Base-by-base conservation (phyloP, 768 basidiomycete genomes). In the Phylloporus rhodoxanthus region DNA sequence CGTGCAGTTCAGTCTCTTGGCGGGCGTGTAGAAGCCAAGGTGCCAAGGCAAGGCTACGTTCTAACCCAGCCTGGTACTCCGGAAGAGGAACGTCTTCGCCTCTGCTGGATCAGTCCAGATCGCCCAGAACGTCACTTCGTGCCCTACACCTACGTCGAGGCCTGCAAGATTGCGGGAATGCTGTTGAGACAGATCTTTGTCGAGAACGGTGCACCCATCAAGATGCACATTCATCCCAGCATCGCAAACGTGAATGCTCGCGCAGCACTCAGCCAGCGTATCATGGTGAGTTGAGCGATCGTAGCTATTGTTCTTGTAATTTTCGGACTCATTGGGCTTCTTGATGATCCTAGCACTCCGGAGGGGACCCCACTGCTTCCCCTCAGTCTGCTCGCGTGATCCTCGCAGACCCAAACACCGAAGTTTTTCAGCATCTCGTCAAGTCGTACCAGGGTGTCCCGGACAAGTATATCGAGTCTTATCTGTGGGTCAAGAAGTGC, bases 401-500 rank as follows among this genome's bases (percentile, higher is more conserved):
- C 47, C 74, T 91, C 8, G 88, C 87, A 2, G 87, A 90, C 62
- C 85, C 85, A 2, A 82, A 83, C 54, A 87, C 86, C 1, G 85
- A 87, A 19, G 76, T 84, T 4, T 91, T 89, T 57, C 75, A 79
- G 15, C 81, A 83, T 56, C 77, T 91, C 10, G 79, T 88, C 46
- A 86, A 84, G 59, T 77, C 73, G 0, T 85, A 84, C 60, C 84
- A 89, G 64, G 78, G 78, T 39, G 74, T 81, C 30, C 72, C 82
- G 3, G 76, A 82, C 42, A 90, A 88, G 64, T 84, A 84, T 54
- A 80, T 91, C 41, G 88, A 91, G 56, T 85, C 85, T 9, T 84
- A 85, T 60, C 68, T 86, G 17, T 91, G 88, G 88, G 84, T 91
- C 43, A 87, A 87, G 69, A 85, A 84, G 59, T 90, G 87, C 51